A percentile compares a stretch with the other conserved stretches of the same genome.
Evolutionary conservation across 768 basidiomycete genomes (phyloP).

Genomic region (Naganishia kalamii): DNA sequence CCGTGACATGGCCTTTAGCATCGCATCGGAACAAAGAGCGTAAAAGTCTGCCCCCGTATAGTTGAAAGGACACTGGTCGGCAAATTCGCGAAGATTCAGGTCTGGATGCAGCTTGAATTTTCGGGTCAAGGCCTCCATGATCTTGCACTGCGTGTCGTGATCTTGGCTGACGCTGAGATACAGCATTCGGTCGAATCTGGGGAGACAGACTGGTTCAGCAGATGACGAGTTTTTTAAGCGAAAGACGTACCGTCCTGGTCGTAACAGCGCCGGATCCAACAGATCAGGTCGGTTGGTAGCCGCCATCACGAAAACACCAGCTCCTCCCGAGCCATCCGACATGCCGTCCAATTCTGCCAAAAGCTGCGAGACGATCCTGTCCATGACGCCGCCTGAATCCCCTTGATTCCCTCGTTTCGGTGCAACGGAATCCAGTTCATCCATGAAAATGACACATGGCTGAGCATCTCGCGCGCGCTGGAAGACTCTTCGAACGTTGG

Average conservation of each 20-base stretch:
- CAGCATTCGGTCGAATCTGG: slow-evolving; percentile 90
- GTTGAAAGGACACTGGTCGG: slow-evolving; percentile 75
- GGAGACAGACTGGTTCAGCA: background rate
- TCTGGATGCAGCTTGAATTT: slow-evolving; percentile 76
- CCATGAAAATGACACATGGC: slow-evolving; percentile 94
- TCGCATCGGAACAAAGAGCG: slow-evolving; percentile 91
- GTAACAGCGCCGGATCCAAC: slow-evolving; percentile 76
- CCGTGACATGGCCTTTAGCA: slow-evolving; percentile 87
- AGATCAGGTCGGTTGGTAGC: slow-evolving; percentile 92
- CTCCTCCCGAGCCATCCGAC: slow-evolving; percentile 55
- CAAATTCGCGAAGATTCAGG: slow-evolving; percentile 60
- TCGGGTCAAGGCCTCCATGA: slow-evolving; percentile 80
- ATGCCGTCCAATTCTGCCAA: slow-evolving; percentile 91
- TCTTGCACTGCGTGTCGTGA: slow-evolving; percentile 74
- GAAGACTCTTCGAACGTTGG: slow-evolving; percentile 60
- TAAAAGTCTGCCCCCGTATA: slow-evolving; percentile 98
- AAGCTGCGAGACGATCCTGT: slow-evolving; percentile 90
- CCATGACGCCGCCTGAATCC: slow-evolving; percentile 96
- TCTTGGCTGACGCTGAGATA: slow-evolving; percentile 89
- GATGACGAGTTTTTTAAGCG: background rate
- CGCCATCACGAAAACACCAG: slow-evolving; percentile 86
- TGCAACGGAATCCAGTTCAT: slow-evolving; percentile 89
- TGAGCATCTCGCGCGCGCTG: slow-evolving; percentile 83
- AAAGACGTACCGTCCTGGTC: slow-evolving; percentile 68
- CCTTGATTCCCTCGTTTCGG: slow-evolving; percentile 92